These are phyloP conservation scores for Naegleria fowleri DNA, from an alignment of 208 protist genomes.

Conservation along the genomic window DNA sequence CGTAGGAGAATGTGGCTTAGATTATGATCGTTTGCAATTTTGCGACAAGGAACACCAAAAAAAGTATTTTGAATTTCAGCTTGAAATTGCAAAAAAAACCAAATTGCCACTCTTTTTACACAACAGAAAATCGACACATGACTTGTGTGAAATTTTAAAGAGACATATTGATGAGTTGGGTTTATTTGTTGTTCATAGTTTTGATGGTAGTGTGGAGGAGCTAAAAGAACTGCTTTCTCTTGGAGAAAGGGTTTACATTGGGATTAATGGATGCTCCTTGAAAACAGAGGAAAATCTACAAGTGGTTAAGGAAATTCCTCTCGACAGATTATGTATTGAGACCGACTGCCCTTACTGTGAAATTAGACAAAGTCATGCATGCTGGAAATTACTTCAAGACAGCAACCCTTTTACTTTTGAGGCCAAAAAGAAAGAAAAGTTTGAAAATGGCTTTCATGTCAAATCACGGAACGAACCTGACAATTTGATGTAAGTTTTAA, in stretches of 20 bases:
- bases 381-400: background rate
- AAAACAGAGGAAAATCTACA: conserved; percentile 78
- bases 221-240: conserved; percentile 62
- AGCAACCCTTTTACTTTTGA: conserved; percentile 49
- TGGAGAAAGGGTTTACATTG: conserved; percentile 60
- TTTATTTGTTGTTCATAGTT: conserved; percentile 87
- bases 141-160: conserved; percentile 65
- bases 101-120: conserved; percentile 84
- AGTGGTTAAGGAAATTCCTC: conserved; percentile 66
- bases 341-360: conserved; percentile 90
- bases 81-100: conserved; percentile 67
- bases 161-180: conserved; percentile 49
- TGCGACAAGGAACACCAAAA: conserved; percentile 73
- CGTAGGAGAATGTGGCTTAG: conserved; percentile 72
- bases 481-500: conserved; percentile 34
- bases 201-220: conserved; percentile 74
- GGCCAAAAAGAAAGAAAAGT: conserved; percentile 54
- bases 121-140: conserved; percentile 71
- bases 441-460: conserved; percentile 34
- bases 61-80: conserved; percentile 65
- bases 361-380: conserved; percentile 76
- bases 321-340: conserved; percentile 81
- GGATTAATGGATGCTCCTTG: conserved; percentile 85
- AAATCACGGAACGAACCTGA: conserved; percentile 54
- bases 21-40: conserved; percentile 88